Evolutionary conservation across 768 basidiomycete genomes (phyloP), one percentile per base, ranked within the genome.

Genomic region (Auriscalpium orientale): DNA sequence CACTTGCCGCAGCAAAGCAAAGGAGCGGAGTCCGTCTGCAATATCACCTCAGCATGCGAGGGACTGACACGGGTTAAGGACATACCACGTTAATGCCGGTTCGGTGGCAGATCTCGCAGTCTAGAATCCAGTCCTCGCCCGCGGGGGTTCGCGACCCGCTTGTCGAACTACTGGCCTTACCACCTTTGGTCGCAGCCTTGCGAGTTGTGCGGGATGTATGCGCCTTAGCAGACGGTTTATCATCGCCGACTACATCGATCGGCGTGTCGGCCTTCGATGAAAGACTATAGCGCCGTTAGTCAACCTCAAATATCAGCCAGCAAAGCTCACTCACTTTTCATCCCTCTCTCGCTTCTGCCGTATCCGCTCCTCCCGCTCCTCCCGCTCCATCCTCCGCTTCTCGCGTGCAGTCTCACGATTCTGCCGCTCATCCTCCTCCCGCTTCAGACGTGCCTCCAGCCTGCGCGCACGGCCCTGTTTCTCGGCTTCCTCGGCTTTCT

Each of bases 1-100:
- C 94, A 97, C 33, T 71, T 66, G 21, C 88, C 89, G 65, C 94
- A 97, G 38, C 82, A 91, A 66, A 92, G 81, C 72, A 95, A 78
- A 3, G 88, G 83, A 11, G 76, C 72, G 11, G 84, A 87, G 58
- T 91, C 91, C 58, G 93, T 89, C 92, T 94, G 58, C 10, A 43
- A 55, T 7, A 28, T 2, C 2, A 28, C 4, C 28, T 28, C 28
- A 28, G 28, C 28, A 28, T 28, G 28, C 28, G 28, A 28, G 2
- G 28, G 28, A 5, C 28, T 28, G 28, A 28, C 7, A 7, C 43
- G n/a, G 10, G 38, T 18, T 8, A 35, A 44, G 62, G 56, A 73
- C 83, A 58, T 60, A 91, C 92, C 62, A 85, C 67, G 63, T 94
- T 94, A 55, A 83, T 70, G 9, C 91, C 91, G 22, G 74, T 76